A percentile compares a stretch with the other conserved stretches of the same genome.
These are phyloP conservation scores for Brettanomyces naardenensis DNA, from an alignment of 805 yeast species.

Conservation along the genomic window DNA sequence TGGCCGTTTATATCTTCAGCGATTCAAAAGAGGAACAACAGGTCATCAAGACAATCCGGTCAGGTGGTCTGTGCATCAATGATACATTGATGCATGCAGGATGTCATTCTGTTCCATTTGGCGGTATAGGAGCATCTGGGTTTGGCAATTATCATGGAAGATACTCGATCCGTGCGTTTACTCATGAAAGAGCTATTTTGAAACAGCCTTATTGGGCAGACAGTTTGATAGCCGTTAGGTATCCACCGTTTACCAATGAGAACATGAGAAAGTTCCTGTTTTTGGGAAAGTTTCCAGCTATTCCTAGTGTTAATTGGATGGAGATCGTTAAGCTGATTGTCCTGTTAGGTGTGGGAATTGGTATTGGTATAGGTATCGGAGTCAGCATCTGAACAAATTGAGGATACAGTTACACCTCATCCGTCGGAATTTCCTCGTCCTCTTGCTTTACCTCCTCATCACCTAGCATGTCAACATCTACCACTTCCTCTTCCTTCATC, in stretches of 20 bases:
- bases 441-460: not conserved
- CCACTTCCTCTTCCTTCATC: no score
- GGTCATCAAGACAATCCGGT: slow-evolving; percentile 48
- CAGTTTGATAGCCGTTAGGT: slow-evolving; percentile 43
- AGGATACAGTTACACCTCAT: no score
- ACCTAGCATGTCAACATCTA: no score
- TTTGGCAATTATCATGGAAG: slow-evolving; percentile 76
- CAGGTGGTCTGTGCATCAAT: slow-evolving; percentile 66
- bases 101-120: slow-evolving; percentile 64
- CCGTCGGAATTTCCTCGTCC: not conserved
- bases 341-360: slow-evolving; percentile 7
- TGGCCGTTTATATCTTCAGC: slow-evolving; percentile 70
- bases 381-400: no score
- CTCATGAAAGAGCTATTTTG: slow-evolving; percentile 64
- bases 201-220: slow-evolving; percentile 68
- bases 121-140: slow-evolving; percentile 86
- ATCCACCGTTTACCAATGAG: slow-evolving; percentile 46
- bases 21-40: slow-evolving; percentile 38
- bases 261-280: slow-evolving; percentile 17
- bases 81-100: slow-evolving; percentile 69
- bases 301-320: slow-evolving; percentile 6
- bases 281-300: slow-evolving; percentile 9
- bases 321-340: not conserved
- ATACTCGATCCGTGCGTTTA: slow-evolving; percentile 60
- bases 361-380: no score